Evolutionary conservation across 768 basidiomycete species (phyloP), one percentile per base, ranked within the genome.

Genomic region (Suillus subalutaceus): DNA sequence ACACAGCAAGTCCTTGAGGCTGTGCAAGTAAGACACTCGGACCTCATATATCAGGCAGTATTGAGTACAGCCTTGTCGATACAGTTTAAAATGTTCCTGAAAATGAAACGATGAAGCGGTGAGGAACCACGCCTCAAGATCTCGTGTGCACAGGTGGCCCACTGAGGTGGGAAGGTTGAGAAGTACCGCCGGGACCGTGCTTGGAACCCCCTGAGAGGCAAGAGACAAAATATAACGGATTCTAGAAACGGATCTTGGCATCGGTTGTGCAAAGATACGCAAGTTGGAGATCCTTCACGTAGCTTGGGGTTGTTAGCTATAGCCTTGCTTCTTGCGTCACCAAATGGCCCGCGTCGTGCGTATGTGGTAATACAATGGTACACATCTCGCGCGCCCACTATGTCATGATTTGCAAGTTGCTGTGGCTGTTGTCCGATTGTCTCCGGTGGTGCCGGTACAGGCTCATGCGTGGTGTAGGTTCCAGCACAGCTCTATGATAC

Each of bases 1-100:
- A 60, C 20, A 60, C 40, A 59, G 40, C 59, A 60, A 60, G 59
- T 20, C 5, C 2, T n/a, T 26, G 41, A 30, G 41, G 59, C 59
- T 60, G 30, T 60, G 41, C 41, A 43, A 20, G 9, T 30, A 32
- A 41, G 16, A 41, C 16, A 12, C 40, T 58, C 8, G 26, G 18
- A 30, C 59, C 41, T 60, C 59, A 43, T 30, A 30, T 16, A 20
- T 30, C 6, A 3, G n/a, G 40, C 38, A 16, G 40, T 3, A 30
- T 26, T 2, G 1, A 15, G 59, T 43, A 60, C 41, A 43, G 59
- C 59, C 32, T 20, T 30, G 6, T 18, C 3, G 26, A 41, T 5
- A 43, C 58, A 30, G 40, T 10, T 41, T 60, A 13, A 60, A 4
- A 20, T 30, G 59, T 60, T 43, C 59, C 59, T 43, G 41, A 23